Evolutionary conservation across 2,329 filamentous ascomycete species (phyloP).

Genomic region (Grosmannia huntii): DNA sequence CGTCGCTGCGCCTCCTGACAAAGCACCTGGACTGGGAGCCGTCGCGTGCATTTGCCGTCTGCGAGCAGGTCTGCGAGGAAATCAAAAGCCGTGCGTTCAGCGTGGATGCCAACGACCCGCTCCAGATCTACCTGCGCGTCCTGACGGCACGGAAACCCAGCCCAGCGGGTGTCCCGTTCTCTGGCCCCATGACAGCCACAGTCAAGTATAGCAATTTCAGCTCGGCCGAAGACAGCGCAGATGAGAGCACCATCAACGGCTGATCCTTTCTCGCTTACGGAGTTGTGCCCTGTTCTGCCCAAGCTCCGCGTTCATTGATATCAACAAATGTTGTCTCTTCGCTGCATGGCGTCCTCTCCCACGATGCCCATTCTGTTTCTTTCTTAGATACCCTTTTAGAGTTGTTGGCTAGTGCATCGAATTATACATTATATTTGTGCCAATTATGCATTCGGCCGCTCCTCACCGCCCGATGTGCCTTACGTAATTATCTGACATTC

Average conservation of each 20-base stretch:
- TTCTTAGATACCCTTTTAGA: not conserved
- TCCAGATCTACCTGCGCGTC: constrained; percentile 34
- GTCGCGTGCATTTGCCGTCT: constrained; percentile 32
- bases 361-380: not conserved
- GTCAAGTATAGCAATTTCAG: not conserved
- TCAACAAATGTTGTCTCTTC: not conserved
- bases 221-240: not conserved
- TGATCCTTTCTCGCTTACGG: not conserved
- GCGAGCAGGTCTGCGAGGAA: constrained; percentile 33
- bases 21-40: constrained; percentile 39
- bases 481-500: not conserved
- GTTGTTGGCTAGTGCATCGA: not conserved
- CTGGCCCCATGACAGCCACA: not conserved
- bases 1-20: constrained; percentile 37
- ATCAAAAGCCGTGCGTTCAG: constrained; percentile 35
- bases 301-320: not conserved
- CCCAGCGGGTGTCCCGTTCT: constrained; percentile 4
- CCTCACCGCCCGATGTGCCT: not conserved
- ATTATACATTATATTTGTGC: not conserved
- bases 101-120: constrained; percentile 26
- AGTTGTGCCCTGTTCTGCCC: no score
- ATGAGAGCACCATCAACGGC: constrained; percentile 10
- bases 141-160: constrained; percentile 37
- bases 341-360: not conserved
- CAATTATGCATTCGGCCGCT: not conserved